Evolutionary conservation across 208 protist genomes (phyloP), one percentile per base, ranked within the genome.

Genomic region (Acanthamoeba lugdunensis): DNA sequence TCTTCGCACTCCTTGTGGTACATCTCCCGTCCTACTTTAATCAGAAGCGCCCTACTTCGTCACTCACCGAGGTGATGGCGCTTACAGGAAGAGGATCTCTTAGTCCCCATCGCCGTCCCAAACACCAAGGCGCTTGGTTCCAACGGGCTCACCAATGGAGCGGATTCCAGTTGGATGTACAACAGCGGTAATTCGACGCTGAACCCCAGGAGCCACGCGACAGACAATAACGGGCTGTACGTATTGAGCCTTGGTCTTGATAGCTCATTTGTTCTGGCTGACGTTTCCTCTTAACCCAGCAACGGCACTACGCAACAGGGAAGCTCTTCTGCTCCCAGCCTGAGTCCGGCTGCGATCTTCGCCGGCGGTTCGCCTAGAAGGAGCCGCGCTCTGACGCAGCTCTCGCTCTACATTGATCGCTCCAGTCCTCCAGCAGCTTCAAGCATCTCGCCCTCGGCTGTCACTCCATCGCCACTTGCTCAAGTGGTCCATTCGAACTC

Each of bases 401-500:
- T 85, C 23, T n/a, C 77, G 21, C n/a, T 37, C 28, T 85, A 61
- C 77, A 61, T 85, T 11, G 77, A 85, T n/a, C 77, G 77, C 77
- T 28, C 33, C 7, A 37, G 77, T 28, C 48, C 28, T 8, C 77
- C 50, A 1, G 14, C 77, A 48, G 25, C 45, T 16, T 28, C 77
- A 9, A 9, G 21, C 41, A 25, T 58, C 21, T 61, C n/a, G 5
- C 48, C 50, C 25, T 21, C 69, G 23, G 6, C 33, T 11, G 69
- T 18, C 6, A 23, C 69, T 25, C 69, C 37, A 25, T 85, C 77
- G 21, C 77, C 77, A 25, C 37, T 77, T 11, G 69, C 69, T 58
- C 54, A 58, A 58, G 54, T 58, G 16, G 18, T 58, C 2, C 48
- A 50, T 50, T 58, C 54, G 69, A 0, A 77, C 8, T 21, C 69